Evolutionary conservation across 2,329 filamentous ascomycete species (phyloP).

Genomic region (Arachnopeziza araneosa): DNA sequence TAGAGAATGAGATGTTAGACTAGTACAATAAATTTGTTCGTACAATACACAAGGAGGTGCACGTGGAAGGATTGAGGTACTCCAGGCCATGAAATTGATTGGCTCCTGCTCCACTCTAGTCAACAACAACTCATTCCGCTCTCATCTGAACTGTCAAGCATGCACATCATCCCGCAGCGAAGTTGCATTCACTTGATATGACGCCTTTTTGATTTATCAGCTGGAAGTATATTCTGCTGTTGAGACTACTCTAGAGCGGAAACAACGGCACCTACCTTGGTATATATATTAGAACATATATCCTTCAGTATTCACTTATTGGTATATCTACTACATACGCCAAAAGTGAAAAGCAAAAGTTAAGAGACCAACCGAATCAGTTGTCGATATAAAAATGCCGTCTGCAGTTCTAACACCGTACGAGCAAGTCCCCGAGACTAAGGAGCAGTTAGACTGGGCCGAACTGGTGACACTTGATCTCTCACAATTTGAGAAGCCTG

Average conservation of each 20-base stretch:
- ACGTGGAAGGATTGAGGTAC: not conserved
- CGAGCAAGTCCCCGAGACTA: not conserved
- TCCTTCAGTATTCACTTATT: not conserved
- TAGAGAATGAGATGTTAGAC: not conserved
- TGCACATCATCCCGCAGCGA: not conserved
- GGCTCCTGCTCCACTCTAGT: not conserved
- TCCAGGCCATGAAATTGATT: not conserved
- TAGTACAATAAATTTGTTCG: not conserved
- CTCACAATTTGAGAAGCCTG: conserved; percentile 40
- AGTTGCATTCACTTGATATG: not conserved
- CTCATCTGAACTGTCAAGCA: not conserved
- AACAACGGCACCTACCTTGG: not conserved
- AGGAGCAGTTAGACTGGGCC: conserved; percentile 4
- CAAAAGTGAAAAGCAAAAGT: not conserved
- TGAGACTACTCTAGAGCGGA: not conserved
- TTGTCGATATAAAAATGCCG: not conserved
- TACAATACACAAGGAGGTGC: not conserved
- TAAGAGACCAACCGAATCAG: not conserved
- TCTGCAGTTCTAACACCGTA: not conserved
- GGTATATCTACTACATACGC: not conserved
- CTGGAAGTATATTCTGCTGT: not conserved
- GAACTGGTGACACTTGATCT: conserved; percentile 37
- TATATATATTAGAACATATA: not conserved
- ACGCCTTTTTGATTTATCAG: not conserved
- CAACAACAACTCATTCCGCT: not conserved